Evolutionary conservation across 176 grass and related monocot genomes (phyloP), one percentile per base, ranked within the genome.

Genomic region (Phyllostachys edulis): DNA sequence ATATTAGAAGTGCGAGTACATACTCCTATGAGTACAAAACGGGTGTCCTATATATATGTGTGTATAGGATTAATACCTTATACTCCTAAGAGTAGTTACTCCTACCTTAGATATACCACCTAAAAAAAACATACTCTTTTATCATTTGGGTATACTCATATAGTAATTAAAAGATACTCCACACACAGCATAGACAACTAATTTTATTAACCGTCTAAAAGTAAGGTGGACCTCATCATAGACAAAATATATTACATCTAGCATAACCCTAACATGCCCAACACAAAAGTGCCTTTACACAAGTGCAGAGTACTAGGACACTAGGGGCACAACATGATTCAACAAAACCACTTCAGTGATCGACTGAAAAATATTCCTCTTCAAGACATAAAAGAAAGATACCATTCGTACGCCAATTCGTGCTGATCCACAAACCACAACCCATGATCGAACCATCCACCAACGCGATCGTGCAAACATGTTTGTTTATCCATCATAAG

Each of bases 371-470:
- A 61, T 47, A 86, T 75, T 75, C 49, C 49, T 67, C 18, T 67
- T 59, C 60, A 67, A 59, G 60, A 24, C 46, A 67, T 13, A 66
- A 80, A 81, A 75, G 36, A 81, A 81, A 46, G 45, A 81, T 81
- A 80, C 45, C 56, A 41, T 27, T 40, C 56, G 6, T 40, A 63
- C n/a, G 49, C 42, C 68, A 52, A 21, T 42, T 63, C 49, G 34
- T 79, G 21, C 73, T 71, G 27, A 73, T 71, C 59, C 77, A 75
- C 69, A 38, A 23, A 24, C 77, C 17, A 56, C 69, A 38, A 23
- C 37, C 77, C 17, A 56, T 85, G 38, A 77, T 86, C 67, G 65
- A 66, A 80, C 45, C 57, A 65, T 86, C 57, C 76, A 73, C 84
- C 17, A 45, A 11, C 34, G 64, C 1, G 34, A 72, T 51, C 24